phyloP scores from a whole-genome alignment of 805 yeast species.

The Candida schatavii region DNA sequence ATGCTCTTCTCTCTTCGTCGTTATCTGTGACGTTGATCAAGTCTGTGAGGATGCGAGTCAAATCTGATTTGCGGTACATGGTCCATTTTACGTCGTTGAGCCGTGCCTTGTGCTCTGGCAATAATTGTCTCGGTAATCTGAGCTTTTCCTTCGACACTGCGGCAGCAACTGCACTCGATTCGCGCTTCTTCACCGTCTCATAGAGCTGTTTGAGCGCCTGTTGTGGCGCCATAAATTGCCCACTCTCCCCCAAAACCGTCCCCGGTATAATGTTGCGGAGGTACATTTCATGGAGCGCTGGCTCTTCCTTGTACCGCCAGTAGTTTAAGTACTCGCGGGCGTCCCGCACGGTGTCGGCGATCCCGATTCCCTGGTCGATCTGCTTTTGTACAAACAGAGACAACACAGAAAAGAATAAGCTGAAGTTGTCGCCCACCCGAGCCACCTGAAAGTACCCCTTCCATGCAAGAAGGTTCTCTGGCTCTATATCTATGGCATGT shows the following conservation, averaged over 20 bases:
- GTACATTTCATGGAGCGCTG: constrained; percentile 44
- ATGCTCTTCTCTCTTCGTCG: constrained; percentile 53
- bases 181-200: constrained; percentile 37
- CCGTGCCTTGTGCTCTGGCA: constrained; percentile 35
- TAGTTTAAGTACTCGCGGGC: constrained; percentile 44
- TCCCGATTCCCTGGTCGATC: constrained; percentile 40
- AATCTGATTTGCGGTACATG: constrained; percentile 46
- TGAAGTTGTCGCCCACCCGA: constrained; percentile 33
- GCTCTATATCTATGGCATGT: constrained; percentile 49
- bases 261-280: constrained; percentile 56
- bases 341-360: constrained; percentile 49
- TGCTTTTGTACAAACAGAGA: constrained; percentile 42
- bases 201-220: constrained; percentile 46
- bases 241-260: constrained; percentile 51
- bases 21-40: constrained; percentile 58
- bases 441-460: constrained; percentile 65
- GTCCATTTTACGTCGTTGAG: constrained; percentile 44
- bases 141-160: constrained; percentile 47
- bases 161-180: constrained; percentile 39
- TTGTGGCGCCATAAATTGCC: constrained; percentile 40
- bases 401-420: constrained; percentile 46
- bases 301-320: constrained; percentile 24
- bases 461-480: constrained; percentile 66
- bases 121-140: constrained; percentile 43
- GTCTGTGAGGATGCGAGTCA: constrained; percentile 53